phyloP scores from a whole-genome alignment of 352 stramenopile genomes.

The Phytophthora hibernalis region DNA sequence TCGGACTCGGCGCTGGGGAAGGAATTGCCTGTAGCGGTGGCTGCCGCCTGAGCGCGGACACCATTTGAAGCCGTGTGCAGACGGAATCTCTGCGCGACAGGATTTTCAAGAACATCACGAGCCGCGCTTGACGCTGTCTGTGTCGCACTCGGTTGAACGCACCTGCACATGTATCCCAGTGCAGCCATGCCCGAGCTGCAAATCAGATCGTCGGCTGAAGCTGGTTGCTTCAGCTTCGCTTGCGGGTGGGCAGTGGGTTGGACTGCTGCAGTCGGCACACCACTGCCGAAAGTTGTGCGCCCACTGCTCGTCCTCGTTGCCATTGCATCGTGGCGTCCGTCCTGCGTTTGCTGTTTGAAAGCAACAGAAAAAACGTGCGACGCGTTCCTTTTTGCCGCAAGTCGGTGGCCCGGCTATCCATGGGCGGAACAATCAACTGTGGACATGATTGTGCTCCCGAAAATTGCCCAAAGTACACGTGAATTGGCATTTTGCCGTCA shows the following conservation, averaged over 20 bases:
- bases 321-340: not conserved
- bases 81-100: not conserved
- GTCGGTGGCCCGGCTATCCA: not conserved
- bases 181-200: not conserved
- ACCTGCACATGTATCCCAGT: slow-evolving; percentile 6
- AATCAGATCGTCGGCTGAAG: not conserved
- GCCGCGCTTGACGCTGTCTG: too few species aligned
- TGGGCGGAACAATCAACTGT: not conserved
- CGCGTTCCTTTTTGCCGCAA: not conserved
- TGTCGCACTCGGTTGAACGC: too few species aligned
- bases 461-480: not conserved
- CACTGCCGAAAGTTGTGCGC: too few species aligned
- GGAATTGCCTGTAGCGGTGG: too few species aligned
- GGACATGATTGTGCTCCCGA: not conserved
- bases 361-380: too few species aligned
- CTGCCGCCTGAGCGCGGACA: too few species aligned
- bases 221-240: not conserved
- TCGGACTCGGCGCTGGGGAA: too few species aligned
- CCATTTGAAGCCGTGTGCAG: slow-evolving; percentile 3
- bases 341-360: slow-evolving; percentile 7
- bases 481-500: not conserved
- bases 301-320: not conserved
- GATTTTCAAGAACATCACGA: not conserved
- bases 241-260: not conserved
- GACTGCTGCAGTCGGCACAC: too few species aligned